phyloP scores from a whole-genome alignment of 352 stramenopile genomes.

The Aphanomyces cochlioides region DNA sequence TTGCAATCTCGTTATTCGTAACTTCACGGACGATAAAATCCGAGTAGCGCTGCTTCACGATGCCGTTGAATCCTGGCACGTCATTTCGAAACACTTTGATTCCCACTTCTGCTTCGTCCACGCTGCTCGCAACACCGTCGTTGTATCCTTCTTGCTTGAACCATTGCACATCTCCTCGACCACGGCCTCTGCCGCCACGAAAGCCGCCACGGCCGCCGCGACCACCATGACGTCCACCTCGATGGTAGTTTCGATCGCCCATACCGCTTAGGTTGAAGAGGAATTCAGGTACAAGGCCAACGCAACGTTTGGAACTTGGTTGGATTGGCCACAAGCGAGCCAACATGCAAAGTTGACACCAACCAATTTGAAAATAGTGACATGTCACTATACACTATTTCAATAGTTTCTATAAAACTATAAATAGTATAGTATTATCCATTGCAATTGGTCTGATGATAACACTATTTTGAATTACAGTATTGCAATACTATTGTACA shows the following conservation, averaged over 20 bases:
- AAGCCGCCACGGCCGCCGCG: conserved; percentile 30
- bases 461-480: no score
- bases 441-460: no score
- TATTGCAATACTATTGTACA: no score
- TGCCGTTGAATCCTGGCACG: conserved; percentile 71
- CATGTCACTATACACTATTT: conserved; percentile 7
- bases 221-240: conserved; percentile 36
- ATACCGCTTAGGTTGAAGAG: conserved; percentile 1
- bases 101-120: conserved; percentile 69
- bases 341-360: conserved; percentile 12
- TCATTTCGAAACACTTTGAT: conserved; percentile 65
- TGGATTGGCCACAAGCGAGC: conserved; percentile 5
- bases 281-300: background rate
- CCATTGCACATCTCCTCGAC: conserved; percentile 30
- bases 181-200: conserved; percentile 24
- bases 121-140: conserved; percentile 64
- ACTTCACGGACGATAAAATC: conserved; percentile 91
- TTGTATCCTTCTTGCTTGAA: conserved; percentile 71
- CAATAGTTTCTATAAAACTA: background rate
- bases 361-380: conserved; percentile 9
- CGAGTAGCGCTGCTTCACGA: conserved; percentile 88
- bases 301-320: background rate
- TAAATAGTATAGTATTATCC: no score
- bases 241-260: background rate
- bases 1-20: conserved; percentile 48